Conservation (phyloP, 495 filamentous ascomycete species). For the Hyphodiscus hymeniophilus region DNA sequence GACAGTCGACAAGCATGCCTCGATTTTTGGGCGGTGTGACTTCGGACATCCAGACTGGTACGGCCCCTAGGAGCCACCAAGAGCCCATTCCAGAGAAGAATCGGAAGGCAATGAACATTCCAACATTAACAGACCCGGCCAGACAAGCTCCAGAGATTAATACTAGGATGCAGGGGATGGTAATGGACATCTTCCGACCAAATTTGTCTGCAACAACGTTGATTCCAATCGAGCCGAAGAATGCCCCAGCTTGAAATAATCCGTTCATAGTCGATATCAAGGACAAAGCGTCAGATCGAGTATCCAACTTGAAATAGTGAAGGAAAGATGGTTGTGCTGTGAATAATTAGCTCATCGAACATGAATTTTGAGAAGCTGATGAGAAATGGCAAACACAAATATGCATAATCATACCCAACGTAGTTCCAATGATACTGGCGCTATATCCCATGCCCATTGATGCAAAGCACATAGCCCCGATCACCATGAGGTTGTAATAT, state of each 20-base stretch:
- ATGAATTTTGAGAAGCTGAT: too few relatives aligned
- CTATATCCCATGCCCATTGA: constrained; percentile 22
- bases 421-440: constrained; percentile 20
- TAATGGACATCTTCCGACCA: constrained; percentile 21
- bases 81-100: constrained; percentile 19
- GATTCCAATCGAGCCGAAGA: not conserved
- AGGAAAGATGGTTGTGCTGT: constrained; percentile 22
- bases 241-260: not conserved
- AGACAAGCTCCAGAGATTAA: constrained; percentile 25
- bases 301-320: constrained; percentile 23
- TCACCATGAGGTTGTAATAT: too few relatives aligned
- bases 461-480: too few relatives aligned
- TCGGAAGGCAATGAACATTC: constrained; percentile 20
- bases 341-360: too few relatives aligned
- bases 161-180: constrained; percentile 4
- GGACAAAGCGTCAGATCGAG: constrained; percentile 14
- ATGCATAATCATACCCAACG: constrained; percentile 6
- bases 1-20: constrained; percentile 19
- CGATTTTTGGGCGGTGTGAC: constrained; percentile 14
- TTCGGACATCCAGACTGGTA: constrained; percentile 21
- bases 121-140: constrained; percentile 18
- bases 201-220: constrained; percentile 4
- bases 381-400: not conserved
- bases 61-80: constrained; percentile 23
- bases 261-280: constrained; percentile 19